Evolutionary conservation across 2,329 filamentous ascomycete genomes (phyloP), one percentile per base, ranked within the genome.

Genomic region (Botryotinia calthae): DNA sequence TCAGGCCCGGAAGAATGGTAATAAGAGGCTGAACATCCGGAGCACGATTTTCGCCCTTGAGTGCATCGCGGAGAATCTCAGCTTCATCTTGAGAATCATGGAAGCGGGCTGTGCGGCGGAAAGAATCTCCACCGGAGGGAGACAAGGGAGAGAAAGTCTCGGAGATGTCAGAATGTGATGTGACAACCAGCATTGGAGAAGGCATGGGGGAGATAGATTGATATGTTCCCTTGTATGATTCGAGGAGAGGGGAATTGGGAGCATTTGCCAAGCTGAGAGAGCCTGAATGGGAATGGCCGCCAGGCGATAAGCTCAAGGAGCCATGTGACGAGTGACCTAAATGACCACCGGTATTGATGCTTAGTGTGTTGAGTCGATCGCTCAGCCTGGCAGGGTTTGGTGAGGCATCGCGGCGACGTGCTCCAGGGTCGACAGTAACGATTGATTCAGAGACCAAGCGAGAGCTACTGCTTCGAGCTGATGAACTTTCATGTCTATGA

Each of bases 161-260:
- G 40, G 87, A 77, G 73, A 78, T n/a, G 16, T 89, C 85, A 51
- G 87, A 84, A 51, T 77, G 75, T 44, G 85, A 82, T 65, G 84
- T 79, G 1, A 84, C 83, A 4, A 89, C 82, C 6, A 89, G 79
- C 78, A 90, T 37, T 0, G 95, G 93, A 0, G 94, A 94, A 0
- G 95, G 95, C 93, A 98, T 97, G 0, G 95, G 95, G 0, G 95
- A 97, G 78, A 97, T 93, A 73, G 93, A 93, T 82, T 98, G 95
- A 79, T 97, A 98, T 0, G 95, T 97, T 56, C 95, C 95, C 75
- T 91, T 92, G 82, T 98, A 98, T 0, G 96, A 91, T 82, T 98
- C 95, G 2, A 97, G 88, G 67, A 98, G 85, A 0, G 95, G 96
- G 75, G 94, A 97, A 1, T 89, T 89, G 0, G 94, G 93, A 2